phyloP scores from a whole-genome alignment of 345 rosid species.

The Salix arbutifolia region DNA sequence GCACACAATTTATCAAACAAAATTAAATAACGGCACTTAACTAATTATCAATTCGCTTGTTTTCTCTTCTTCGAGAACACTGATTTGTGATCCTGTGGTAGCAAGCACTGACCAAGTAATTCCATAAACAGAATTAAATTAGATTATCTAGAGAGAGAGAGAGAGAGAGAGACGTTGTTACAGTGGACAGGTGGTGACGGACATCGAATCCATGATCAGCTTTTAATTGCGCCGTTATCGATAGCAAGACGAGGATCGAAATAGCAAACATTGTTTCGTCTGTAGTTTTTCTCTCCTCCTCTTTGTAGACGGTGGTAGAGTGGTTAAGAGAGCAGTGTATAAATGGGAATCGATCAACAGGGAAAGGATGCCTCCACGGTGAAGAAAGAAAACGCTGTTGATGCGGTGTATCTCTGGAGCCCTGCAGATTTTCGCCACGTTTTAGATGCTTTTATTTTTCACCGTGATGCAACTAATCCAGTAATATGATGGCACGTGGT shows the following conservation, averaged over 20 bases:
- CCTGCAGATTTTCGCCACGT: not conserved
- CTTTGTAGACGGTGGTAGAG: not conserved
- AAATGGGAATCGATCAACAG: not conserved
- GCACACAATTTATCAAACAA: slow-evolving; percentile 13
- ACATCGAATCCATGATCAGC: slow-evolving; percentile 59
- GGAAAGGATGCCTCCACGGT: not conserved
- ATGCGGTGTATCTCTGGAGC: not conserved
- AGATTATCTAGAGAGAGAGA: not conserved
- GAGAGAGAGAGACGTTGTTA: slow-evolving; percentile 43
- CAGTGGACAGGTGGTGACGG: slow-evolving; percentile 66
- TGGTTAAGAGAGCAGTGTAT: not conserved
- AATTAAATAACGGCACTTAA: not conserved
- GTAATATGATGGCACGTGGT: not conserved
- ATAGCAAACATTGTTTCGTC: slow-evolving; percentile 18
- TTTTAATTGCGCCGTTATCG: slow-evolving; percentile 18
- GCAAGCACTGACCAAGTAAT: not conserved
- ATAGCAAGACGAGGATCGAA: slow-evolving; percentile 14
- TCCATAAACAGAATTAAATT: not conserved
- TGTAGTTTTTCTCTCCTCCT: not conserved
- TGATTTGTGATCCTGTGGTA: no score
- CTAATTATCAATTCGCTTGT: not conserved
- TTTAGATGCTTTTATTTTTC: not conserved
- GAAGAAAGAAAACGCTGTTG: not conserved
- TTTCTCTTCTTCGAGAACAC: not conserved
- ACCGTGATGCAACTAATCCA: not conserved